Conservation (phyloP, 2,329 filamentous ascomycete genomes). For the Dendryphion nanum region DNA sequence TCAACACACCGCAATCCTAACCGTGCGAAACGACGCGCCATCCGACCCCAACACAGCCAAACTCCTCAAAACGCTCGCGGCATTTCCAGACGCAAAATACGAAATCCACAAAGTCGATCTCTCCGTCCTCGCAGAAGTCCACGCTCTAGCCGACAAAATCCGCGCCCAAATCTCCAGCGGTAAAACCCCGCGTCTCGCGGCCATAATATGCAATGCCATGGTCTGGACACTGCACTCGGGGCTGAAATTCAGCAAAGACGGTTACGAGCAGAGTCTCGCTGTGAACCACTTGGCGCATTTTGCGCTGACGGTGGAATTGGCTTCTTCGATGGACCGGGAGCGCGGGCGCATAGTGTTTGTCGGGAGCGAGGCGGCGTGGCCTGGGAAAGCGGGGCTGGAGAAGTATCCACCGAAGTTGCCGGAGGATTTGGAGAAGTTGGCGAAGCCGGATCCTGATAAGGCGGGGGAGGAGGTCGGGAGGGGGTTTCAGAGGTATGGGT, state of each 20-base stretch:
- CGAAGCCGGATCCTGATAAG: constrained; percentile 33
- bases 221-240: constrained; percentile 14
- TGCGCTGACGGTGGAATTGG: constrained; percentile 12
- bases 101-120: constrained; percentile 18
- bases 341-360: constrained; percentile 20
- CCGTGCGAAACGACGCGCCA: constrained; percentile 16
- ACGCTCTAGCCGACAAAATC: constrained; percentile 10
- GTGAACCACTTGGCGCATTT: constrained; percentile 21
- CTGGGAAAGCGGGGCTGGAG: constrained; percentile 38
- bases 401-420: constrained; percentile 36
- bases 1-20: constrained; percentile 12
- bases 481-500: constrained; percentile 47
- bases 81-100: constrained; percentile 7
- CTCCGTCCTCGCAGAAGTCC: constrained; percentile 10
- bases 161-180: constrained; percentile 7
- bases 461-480: constrained; percentile 30
- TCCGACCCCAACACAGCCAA: constrained; percentile 17
- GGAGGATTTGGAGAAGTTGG: constrained; percentile 35
- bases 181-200: constrained; percentile 9
- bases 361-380: constrained; percentile 36
- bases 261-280: constrained; percentile 14
- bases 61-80: constrained; percentile 11
- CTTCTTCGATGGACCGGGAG: constrained; percentile 10
- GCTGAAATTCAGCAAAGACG: constrained; percentile 14
- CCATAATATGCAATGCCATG: constrained; percentile 25